Conservation (phyloP, 75 land plant genomes). For the Cupressus sempervirens region DNA sequence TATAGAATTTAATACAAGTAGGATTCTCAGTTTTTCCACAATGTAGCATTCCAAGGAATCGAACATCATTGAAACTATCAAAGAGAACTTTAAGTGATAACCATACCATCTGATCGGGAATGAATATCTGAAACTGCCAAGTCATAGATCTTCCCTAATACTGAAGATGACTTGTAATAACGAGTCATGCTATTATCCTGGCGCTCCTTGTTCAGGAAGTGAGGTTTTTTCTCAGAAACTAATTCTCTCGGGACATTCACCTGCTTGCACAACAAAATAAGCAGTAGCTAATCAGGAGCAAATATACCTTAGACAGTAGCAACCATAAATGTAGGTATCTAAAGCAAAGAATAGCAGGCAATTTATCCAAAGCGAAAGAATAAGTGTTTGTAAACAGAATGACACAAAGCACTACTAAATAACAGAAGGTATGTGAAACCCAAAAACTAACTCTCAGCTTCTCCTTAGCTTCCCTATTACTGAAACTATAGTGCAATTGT, state of each 20-base stretch:
- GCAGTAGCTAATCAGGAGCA: not conserved
- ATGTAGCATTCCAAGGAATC: not conserved
- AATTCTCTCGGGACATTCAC: constrained; percentile 33
- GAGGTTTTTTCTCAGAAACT: constrained; percentile 41
- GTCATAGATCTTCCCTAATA: constrained; percentile 63
- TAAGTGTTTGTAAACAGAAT: not conserved
- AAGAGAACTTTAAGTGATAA: not conserved
- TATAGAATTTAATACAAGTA: constrained; percentile 9
- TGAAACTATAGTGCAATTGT: not conserved
- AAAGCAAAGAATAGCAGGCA: not conserved
- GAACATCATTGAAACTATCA: not conserved
- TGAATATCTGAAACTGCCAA: constrained; percentile 2
- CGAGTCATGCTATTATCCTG: not conserved
- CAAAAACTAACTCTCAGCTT: not conserved
- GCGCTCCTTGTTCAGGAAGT: constrained; percentile 33
- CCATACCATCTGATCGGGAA: constrained; percentile 16
- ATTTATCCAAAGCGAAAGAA: not conserved
- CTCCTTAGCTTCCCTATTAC: not conserved
- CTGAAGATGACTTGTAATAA: constrained; percentile 43
- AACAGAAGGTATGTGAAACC: not conserved
- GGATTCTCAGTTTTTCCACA: not conserved
- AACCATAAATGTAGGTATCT: not conserved
- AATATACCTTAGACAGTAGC: not conserved
- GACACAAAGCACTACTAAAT: not conserved
- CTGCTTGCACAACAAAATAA: constrained; percentile 18